These are phyloP conservation scores for Neospora caninum DNA, from an alignment of 169 alveolate species.

Conservation along the genomic window DNA sequence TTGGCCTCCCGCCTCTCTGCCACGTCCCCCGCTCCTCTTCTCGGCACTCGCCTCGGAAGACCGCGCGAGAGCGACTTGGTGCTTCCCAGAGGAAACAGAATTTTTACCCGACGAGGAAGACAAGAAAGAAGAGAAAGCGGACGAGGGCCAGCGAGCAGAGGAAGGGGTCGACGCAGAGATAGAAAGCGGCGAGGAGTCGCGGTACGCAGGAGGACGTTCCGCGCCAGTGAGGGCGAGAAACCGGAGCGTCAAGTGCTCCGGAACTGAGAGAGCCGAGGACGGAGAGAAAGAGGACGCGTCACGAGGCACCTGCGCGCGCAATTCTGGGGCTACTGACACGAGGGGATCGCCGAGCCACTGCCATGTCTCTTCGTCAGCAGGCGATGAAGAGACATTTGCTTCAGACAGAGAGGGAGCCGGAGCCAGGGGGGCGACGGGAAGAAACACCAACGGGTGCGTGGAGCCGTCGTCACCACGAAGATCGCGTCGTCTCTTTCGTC, in stretches of 20 bases:
- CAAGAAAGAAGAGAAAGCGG: neutral
- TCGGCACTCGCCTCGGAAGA: neutral
- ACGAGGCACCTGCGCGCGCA: neutral
- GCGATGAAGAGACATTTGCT: neutral
- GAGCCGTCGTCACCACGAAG: neutral
- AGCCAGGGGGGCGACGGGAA: neutral
- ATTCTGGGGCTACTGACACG: neutral
- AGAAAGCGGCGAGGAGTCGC: neutral
- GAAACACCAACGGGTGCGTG: neutral
- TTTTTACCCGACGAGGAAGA: neutral
- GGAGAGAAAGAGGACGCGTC: neutral
- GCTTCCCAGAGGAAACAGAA: neutral
- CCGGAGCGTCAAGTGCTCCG: neutral
- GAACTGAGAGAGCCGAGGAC: neutral
- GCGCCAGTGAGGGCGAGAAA: neutral
- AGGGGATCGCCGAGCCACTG: neutral
- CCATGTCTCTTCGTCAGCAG: neutral
- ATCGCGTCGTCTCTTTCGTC: neutral
- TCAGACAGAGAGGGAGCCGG: neutral
- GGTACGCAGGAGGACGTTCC: neutral
- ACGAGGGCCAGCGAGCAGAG: no score
- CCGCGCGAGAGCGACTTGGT: neutral
- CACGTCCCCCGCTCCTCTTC: neutral
- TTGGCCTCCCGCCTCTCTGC: neutral
- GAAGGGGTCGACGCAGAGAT: neutral